Base-by-base conservation (phyloP, 768 basidiomycete species). In the Exidia glandulosa region DNA sequence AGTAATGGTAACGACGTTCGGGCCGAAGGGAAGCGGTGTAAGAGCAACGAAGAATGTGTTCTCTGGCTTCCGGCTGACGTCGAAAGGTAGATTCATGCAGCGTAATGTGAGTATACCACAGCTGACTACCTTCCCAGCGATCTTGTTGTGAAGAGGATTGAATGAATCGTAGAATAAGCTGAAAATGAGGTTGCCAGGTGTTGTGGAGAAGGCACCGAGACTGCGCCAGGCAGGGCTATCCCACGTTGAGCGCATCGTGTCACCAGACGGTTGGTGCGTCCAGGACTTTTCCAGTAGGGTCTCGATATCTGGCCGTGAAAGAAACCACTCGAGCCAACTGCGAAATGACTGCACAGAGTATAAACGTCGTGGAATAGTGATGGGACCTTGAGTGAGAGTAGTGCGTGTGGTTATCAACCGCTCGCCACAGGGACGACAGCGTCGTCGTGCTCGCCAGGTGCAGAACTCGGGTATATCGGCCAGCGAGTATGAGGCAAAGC, bases 121-220 rank as follows among this genome's bases (percentile, higher is more conserved):
- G 19, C 66, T 67, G 16, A 63, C 52, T 27, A 59, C 52, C 48
- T 63, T 63, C 10, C 66, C 66, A 59, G 68, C 62, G 41, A 56
- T 64, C 54, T 67, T 65, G 55, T 68, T 71, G 2, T 52, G 25
- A 0, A 59, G 61, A 1, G 64, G 67, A 56, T 71, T 71, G 57
- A 70, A 71, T 65, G 66, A 69, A 48, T 70, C 65, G 19, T 69
- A 41, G 23, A 60, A 71, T 16, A 71, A 33, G 19, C 62, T 67
- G 52, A 63, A 71, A 1, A 63, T 66, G 5, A 70, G 52, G 27
- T 63, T 55, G 6, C 63, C 60, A 29, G 58, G n/a, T 1, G 36
- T 61, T 55, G 14, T 7, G 47, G 13, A 10, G 37, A 32, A 63
- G 14, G 45, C 34, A n/a, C 47, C 29, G 1, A 63, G 56, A 31